Percentiles rank a stretch among this genome's conserved stretches.
These are phyloP conservation scores for Nitzschia sp. DNA, from an alignment of 108 stramenopile genomes.

Conservation along the genomic window DNA sequence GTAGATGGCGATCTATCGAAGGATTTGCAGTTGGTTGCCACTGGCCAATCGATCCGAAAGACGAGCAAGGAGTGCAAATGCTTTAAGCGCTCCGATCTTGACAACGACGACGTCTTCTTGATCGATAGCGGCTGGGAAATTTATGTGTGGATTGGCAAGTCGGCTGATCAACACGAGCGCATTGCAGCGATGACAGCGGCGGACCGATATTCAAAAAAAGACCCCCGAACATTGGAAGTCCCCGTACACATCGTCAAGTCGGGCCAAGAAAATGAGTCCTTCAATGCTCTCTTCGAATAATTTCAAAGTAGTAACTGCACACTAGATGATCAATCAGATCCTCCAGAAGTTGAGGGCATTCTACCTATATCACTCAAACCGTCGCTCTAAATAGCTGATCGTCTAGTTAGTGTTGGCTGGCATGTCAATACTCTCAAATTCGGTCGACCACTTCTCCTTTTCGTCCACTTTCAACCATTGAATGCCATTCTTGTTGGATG, in stretches of 20 bases:
- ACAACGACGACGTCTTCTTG: conserved; percentile 68
- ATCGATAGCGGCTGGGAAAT: conserved; percentile 74
- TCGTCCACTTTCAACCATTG: conserved; percentile 62
- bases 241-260: conserved; percentile 46
- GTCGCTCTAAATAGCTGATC: too few relatives aligned
- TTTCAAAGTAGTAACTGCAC: too few relatives aligned
- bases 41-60: conserved; percentile 22
- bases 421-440: conserved; percentile 24
- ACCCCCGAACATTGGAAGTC: conserved; percentile 33
- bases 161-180: conserved; percentile 61
- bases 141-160: conserved; percentile 83
- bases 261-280: conserved; percentile 7
- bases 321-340: too few relatives aligned
- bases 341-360: too few relatives aligned
- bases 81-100: conserved; percentile 41
- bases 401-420: too few relatives aligned
- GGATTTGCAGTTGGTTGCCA: conserved; percentile 51
- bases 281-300: conserved; percentile 13
- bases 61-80: background rate
- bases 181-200: conserved; percentile 62
- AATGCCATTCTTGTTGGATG: conserved; percentile 51
- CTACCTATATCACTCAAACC: too few relatives aligned
- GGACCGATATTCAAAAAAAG: conserved; percentile 39
- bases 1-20: conserved; percentile 52
- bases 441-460: conserved; percentile 37